Evolutionary conservation across 176 grass and related monocot genomes (phyloP).

Genomic region (Olyra latifolia): DNA sequence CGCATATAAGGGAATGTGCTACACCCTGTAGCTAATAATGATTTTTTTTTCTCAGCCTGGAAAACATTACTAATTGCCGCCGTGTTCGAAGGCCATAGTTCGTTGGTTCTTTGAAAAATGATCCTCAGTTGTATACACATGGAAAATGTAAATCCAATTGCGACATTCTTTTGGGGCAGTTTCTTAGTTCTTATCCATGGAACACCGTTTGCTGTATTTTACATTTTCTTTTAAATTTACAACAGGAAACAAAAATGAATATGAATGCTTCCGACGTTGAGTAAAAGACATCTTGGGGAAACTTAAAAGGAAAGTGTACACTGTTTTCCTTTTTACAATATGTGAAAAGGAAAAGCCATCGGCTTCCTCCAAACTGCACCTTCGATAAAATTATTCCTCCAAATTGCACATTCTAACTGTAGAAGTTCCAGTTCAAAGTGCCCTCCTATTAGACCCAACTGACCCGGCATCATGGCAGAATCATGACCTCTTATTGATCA

Average conservation of each 20-base stretch:
- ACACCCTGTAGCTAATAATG: conserved; percentile 2
- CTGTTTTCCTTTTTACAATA: conserved; percentile 38
- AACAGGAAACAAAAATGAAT: not conserved
- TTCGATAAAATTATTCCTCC: conserved; percentile 1
- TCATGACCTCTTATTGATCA: conserved; percentile 58
- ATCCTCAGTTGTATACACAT: not conserved
- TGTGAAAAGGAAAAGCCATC: conserved; percentile 2
- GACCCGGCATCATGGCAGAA: not conserved
- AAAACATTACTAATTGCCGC: not conserved
- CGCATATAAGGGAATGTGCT: not conserved
- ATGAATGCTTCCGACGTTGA: not conserved
- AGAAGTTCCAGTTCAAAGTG: not conserved
- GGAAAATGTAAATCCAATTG: not conserved
- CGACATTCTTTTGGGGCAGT: not conserved
- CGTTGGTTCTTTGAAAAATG: not conserved
- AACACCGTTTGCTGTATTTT: not conserved
- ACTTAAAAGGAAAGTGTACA: conserved; percentile 26
- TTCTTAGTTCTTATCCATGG: not conserved
- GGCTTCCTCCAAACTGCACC: not conserved
- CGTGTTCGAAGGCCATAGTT: too few relatives aligned
- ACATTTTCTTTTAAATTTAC: not conserved
- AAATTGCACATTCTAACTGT: not conserved
- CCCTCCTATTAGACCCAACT: not conserved
- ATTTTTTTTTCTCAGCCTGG: not conserved
- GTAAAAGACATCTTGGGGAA: not conserved